These are phyloP conservation scores for Calonectria naviculata DNA, from an alignment of 2,329 filamentous ascomycete species.

Conservation along the genomic window DNA sequence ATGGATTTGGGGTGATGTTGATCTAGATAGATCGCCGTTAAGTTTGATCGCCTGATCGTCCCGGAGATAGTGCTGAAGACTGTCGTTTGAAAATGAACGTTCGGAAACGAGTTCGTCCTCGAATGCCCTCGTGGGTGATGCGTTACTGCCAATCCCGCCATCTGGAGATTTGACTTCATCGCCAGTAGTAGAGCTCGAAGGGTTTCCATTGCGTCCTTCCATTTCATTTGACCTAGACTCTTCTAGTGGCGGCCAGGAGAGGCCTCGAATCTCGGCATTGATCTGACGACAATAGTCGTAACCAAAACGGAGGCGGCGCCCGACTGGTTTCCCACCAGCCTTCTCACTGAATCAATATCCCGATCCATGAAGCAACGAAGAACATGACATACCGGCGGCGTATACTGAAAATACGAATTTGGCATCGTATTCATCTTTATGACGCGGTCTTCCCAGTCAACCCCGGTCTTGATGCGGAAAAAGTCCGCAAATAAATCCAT, in stretches of 20 bases:
- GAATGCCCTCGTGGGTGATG: background rate
- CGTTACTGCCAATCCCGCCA: background rate
- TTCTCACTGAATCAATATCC: constrained; percentile 24
- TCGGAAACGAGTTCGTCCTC: background rate
- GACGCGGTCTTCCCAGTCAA: constrained; percentile 69
- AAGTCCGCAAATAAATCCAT: constrained; percentile 64
- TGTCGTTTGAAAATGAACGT: background rate
- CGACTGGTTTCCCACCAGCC: constrained; percentile 52
- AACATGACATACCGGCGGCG: constrained; percentile 58
- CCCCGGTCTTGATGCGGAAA: constrained; percentile 68
- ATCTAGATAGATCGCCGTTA: background rate
- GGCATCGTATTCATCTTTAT: constrained; percentile 45
- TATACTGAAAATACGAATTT: constrained; percentile 53
- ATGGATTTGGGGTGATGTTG: background rate
- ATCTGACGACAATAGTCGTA: constrained; percentile 48
- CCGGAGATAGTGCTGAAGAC: background rate
- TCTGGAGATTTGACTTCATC: background rate
- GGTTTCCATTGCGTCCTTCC: background rate
- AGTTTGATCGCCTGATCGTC: background rate
- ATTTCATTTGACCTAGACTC: background rate
- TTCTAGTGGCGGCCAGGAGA: constrained; percentile 39
- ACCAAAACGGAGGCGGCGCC: constrained; percentile 45
- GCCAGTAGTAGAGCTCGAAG: background rate
- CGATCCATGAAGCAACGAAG: background rate
- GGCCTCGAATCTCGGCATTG: constrained; percentile 45